These are phyloP conservation scores for Coprinopsis marcescibilis DNA, from an alignment of 768 basidiomycete species.

Conservation along the genomic window DNA sequence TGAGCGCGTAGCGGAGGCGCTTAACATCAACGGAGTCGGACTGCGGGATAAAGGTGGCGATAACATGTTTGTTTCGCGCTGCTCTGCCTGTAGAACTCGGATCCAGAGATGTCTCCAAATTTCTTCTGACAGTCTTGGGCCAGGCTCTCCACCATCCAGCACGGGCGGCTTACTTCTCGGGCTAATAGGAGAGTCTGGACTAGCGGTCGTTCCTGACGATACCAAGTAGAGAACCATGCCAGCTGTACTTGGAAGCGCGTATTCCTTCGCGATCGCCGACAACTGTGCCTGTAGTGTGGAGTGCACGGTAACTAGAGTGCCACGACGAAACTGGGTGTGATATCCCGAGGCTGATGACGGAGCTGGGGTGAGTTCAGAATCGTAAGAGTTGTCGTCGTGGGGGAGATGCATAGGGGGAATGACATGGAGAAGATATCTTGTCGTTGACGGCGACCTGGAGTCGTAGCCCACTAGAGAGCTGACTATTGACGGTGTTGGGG, in stretches of 20 bases:
- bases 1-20: slow-evolving; percentile 33
- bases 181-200: slow-evolving; percentile 13
- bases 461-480: slow-evolving; percentile 17
- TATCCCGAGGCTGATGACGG: slow-evolving; percentile 65
- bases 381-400: slow-evolving; percentile 46
- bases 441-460: slow-evolving; percentile 33
- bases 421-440: slow-evolving; percentile 76
- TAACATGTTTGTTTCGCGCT: slow-evolving; percentile 37
- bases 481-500: slow-evolving; percentile 40
- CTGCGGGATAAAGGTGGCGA: slow-evolving; percentile 24
- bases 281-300: slow-evolving; percentile 80
- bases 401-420: slow-evolving; percentile 72
- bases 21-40: slow-evolving; percentile 34
- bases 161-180: slow-evolving; percentile 6
- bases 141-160: slow-evolving; percentile 45
- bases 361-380: slow-evolving; percentile 44
- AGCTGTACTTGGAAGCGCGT: slow-evolving; percentile 79
- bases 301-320: slow-evolving; percentile 82
- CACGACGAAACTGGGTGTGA: slow-evolving; percentile 73
- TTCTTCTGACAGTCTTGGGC: slow-evolving; percentile 80
- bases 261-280: slow-evolving; percentile 86
- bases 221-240: slow-evolving; percentile 84
- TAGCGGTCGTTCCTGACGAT: slow-evolving; percentile 18
- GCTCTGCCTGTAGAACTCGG: slow-evolving; percentile 60
- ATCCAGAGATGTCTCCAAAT: slow-evolving; percentile 87